Base-by-base conservation (phyloP, 108 stramenopile species). In the Skeletonema menzelii region DNA sequence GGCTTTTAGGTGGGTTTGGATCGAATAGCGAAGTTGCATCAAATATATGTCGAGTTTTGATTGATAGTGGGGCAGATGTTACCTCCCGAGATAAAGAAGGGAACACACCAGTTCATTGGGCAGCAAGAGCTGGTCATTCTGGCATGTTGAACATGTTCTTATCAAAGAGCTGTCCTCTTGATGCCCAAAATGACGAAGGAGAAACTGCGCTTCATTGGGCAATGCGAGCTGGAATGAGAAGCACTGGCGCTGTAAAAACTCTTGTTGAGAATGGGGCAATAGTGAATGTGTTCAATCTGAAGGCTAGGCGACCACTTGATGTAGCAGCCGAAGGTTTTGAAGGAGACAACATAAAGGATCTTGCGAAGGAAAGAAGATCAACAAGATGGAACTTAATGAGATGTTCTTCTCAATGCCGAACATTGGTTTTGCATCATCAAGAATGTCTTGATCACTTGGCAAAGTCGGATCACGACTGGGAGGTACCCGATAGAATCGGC, bases 161-260 rank as follows among this genome's bases (percentile, higher is more conserved):
- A 26, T 27, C 80, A 28, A 88, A 80, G 63, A 85, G 84, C 59
- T 84, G 82, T 71, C 88, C 87, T 13, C 65, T 73, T 42, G 92
- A 97, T 69, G 83, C 84, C 3, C 90, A 79, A 66, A 95, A 97
- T 70, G 73, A 91, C 42, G 40, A 62, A 19, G 93, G 93, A 13
- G 93, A 97, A 56, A 91, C 93, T 32, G 85, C 96, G 14, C 70
- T 95, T 4, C 96, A 95, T 78, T 90, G 92, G 89, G 93, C 96
- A 40, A 86, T 94, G 85, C 83, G 92, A 4, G 72, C 91, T 10
- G 93, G 93, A 27, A 40, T 63, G 26, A 58, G 66, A 27, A 87
- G 91, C 3, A 75, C 83, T 22, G 64, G 64, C 30, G 87, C 85
- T 22, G 88, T 70, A 1, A 59, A 84, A 49, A 67, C 86, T 37